phyloP scores from a whole-genome alignment of 176 grass and related monocot genomes.

The Cenchrus purpureus region DNA sequence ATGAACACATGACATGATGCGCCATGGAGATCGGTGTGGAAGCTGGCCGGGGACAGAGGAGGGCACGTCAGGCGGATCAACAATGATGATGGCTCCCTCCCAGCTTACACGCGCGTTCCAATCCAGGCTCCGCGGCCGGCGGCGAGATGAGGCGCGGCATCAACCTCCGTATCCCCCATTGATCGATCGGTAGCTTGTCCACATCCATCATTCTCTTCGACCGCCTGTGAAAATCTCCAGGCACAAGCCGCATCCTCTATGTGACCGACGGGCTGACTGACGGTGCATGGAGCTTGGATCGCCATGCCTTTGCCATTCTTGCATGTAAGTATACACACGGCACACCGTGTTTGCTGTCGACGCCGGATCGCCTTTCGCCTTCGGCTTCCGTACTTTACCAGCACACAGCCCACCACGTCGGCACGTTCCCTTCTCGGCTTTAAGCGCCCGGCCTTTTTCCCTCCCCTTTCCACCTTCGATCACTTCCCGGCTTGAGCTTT shows the following conservation, averaged over 20 bases:
- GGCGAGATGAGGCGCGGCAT: not conserved
- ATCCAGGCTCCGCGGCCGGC: not conserved
- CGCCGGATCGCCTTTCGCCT: conserved; percentile 45
- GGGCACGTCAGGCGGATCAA: not conserved
- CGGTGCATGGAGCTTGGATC: not conserved
- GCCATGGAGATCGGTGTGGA: conserved; percentile 21
- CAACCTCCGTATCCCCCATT: not conserved
- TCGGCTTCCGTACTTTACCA: conserved; percentile 37
- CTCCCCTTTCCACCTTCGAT: conserved; percentile 38
- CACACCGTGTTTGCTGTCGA: conserved; percentile 38
- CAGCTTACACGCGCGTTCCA: conserved; percentile 19
- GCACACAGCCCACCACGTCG: conserved; percentile 34
- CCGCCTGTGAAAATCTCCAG: not conserved
- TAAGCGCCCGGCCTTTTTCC: conserved; percentile 27
- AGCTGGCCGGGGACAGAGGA: not conserved
- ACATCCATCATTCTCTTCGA: not conserved
- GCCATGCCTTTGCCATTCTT: conserved; percentile 4
- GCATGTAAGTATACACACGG: not conserved
- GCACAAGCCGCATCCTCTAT: not conserved
- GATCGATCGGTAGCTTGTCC: conserved; percentile 17
- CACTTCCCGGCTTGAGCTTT: conserved; percentile 18
- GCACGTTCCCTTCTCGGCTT: conserved; percentile 35
- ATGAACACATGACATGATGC: not conserved
- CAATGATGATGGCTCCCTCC: conserved; percentile 53
- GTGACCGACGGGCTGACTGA: not conserved